These are phyloP conservation scores for Biancaea sappan DNA, from an alignment of 306 rosid genomes.

Conservation along the genomic window DNA sequence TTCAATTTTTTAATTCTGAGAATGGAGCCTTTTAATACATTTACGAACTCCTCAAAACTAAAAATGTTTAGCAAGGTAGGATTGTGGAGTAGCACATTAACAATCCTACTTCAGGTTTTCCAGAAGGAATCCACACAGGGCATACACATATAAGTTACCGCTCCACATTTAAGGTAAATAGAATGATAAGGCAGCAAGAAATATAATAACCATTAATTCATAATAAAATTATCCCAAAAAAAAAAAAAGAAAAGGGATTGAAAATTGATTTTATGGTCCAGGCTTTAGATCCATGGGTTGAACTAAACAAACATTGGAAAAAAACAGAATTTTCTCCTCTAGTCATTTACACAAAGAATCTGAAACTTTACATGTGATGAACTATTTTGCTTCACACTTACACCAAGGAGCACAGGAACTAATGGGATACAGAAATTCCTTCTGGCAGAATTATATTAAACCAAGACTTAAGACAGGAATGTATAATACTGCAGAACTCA, in stretches of 20 bases:
- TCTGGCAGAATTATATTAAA: not conserved
- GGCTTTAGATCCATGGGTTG: not conserved
- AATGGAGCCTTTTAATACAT: slow-evolving; percentile 4
- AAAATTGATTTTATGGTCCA: slow-evolving; percentile 6
- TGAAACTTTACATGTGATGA: slow-evolving; percentile 31
- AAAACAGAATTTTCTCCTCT: slow-evolving; percentile 19
- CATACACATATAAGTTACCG: slow-evolving; percentile 1
- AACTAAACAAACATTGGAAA: not conserved
- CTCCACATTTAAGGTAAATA: not conserved
- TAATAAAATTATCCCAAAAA: not conserved
- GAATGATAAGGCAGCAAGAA: not conserved
- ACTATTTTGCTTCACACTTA: slow-evolving; percentile 9
- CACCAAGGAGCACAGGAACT: slow-evolving; percentile 8
- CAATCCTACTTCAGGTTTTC: not conserved
- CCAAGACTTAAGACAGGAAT: slow-evolving; percentile 15
- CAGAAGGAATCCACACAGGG: not conserved
- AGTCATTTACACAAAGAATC: slow-evolving; percentile 25
- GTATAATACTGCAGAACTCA: not conserved
- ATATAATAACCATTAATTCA: not conserved
- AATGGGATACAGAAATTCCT: slow-evolving; percentile 5
- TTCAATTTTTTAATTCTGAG: not conserved
- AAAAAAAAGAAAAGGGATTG: not conserved
- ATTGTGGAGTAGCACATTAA: not conserved
- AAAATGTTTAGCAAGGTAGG: slow-evolving; percentile 5
- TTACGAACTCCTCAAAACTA: not conserved